phyloP scores from a whole-genome alignment of 768 basidiomycete genomes.

The Kwoniella sp. region DNA sequence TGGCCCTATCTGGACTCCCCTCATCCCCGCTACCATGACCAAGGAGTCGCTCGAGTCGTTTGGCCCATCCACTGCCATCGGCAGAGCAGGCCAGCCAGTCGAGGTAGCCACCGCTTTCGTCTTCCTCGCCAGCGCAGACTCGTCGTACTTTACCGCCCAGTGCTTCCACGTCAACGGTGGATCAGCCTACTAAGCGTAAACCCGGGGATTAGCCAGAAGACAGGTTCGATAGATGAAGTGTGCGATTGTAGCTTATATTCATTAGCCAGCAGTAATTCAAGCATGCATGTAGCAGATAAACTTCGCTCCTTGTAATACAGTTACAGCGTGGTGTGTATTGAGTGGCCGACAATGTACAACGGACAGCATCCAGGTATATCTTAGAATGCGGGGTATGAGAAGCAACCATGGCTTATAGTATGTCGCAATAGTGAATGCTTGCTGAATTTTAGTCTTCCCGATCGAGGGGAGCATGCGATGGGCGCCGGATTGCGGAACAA shows the following conservation, averaged over 20 bases:
- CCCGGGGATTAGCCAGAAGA: background rate
- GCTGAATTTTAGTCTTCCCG: too few species aligned
- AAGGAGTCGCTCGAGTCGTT: constrained; percentile 54
- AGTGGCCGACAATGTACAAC: too few species aligned
- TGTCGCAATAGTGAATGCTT: too few species aligned
- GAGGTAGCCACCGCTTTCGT: constrained; percentile 62
- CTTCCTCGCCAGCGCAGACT: constrained; percentile 61
- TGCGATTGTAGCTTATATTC: background rate
- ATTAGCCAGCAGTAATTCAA: background rate
- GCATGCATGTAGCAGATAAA: background rate
- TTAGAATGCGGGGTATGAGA: background rate
- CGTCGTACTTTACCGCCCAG: constrained; percentile 59
- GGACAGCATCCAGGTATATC: background rate
- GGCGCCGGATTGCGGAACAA: background rate
- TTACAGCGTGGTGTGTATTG: constrained; percentile 4
- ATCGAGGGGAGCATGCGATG: too few species aligned
- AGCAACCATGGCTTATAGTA: too few species aligned
- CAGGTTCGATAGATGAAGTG: background rate
- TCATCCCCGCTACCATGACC: constrained; percentile 57
- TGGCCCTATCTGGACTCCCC: constrained; percentile 60
- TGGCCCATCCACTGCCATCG: constrained; percentile 58
- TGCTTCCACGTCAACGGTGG: constrained; percentile 57
- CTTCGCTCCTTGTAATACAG: background rate
- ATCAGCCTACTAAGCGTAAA: constrained; percentile 36
- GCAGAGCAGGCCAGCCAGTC: constrained; percentile 62